phyloP scores from a whole-genome alignment of 306 rosid genomes.

The Cicer bijugum region DNA sequence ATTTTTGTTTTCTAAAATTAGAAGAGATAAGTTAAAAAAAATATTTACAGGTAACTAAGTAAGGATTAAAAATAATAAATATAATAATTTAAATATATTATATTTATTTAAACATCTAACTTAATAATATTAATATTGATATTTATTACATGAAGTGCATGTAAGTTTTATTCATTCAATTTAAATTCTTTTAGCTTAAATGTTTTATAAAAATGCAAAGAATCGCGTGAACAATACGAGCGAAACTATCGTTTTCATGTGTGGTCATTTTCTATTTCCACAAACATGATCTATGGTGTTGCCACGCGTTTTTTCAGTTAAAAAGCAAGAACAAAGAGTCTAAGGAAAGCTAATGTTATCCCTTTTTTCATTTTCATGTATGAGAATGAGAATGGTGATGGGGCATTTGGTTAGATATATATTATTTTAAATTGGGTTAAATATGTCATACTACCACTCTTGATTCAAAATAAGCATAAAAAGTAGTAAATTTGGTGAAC shows the following conservation, averaged over 20 bases:
- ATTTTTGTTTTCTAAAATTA: too few species aligned
- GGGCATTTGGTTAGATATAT: not conserved
- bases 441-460: not conserved
- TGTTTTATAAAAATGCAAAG: not conserved
- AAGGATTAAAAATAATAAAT: too few species aligned
- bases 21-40: too few species aligned
- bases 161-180: too few species aligned
- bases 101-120: too few species aligned
- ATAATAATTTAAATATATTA: too few species aligned
- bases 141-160: too few species aligned
- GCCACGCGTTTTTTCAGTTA: conserved; percentile 17
- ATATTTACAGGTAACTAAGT: too few species aligned
- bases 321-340: conserved; percentile 14
- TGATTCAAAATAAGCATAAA: not conserved
- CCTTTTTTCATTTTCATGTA: conserved; percentile 2
- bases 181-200: too few species aligned
- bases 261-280: conserved; percentile 39
- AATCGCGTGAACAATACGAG: not conserved
- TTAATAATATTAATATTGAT: too few species aligned
- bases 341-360: conserved; percentile 3
- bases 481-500: too few species aligned
- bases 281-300: conserved; percentile 2
- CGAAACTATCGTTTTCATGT: conserved; percentile 10
- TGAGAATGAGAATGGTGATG: not conserved
- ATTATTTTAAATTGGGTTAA: not conserved